Evolutionary conservation across 441 rosid species (phyloP).

Genomic region (Viola pubescens): DNA sequence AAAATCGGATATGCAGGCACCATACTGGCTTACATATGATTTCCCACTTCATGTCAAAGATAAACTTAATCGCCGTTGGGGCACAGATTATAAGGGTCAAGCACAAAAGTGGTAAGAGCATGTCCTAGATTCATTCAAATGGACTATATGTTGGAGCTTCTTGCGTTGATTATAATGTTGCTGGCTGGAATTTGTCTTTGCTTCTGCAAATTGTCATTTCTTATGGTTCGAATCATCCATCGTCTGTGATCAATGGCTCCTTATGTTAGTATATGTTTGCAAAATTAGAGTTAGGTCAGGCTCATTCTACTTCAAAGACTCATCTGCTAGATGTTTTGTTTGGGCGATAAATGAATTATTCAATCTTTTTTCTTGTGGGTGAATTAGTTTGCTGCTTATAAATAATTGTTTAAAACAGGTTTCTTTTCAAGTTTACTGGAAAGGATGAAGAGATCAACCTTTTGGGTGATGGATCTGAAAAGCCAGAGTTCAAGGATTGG

Average conservation of each 20-base stretch:
- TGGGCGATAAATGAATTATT: too few species aligned
- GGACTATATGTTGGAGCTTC: neutral
- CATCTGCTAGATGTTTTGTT: too few species aligned
- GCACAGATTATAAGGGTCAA: slow-evolving; percentile 92
- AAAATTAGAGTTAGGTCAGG: too few species aligned
- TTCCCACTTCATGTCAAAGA: slow-evolving; percentile 70
- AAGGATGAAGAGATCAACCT: slow-evolving; percentile 56
- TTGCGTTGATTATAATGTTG: neutral
- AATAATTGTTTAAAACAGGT: too few species aligned
- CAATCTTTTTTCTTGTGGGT: too few species aligned
- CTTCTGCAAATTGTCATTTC: neutral
- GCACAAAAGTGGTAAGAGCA: slow-evolving; percentile 81
- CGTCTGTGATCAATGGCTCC: too few species aligned
- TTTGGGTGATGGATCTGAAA: slow-evolving; percentile 76
- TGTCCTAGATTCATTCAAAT: neutral
- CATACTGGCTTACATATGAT: slow-evolving; percentile 81
- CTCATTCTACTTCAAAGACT: too few species aligned
- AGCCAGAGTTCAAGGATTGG: slow-evolving; percentile 87
- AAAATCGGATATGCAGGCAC: slow-evolving; percentile 40
- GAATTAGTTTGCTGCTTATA: too few species aligned
- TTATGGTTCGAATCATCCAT: neutral
- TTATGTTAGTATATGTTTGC: too few species aligned
- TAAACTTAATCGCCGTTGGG: slow-evolving; percentile 66
- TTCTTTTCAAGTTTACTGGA: too few species aligned
- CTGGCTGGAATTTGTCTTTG: neutral